Conservation (phyloP, 2,329 filamentous ascomycete genomes). For the Pseudogymnoascus destructans region DNA sequence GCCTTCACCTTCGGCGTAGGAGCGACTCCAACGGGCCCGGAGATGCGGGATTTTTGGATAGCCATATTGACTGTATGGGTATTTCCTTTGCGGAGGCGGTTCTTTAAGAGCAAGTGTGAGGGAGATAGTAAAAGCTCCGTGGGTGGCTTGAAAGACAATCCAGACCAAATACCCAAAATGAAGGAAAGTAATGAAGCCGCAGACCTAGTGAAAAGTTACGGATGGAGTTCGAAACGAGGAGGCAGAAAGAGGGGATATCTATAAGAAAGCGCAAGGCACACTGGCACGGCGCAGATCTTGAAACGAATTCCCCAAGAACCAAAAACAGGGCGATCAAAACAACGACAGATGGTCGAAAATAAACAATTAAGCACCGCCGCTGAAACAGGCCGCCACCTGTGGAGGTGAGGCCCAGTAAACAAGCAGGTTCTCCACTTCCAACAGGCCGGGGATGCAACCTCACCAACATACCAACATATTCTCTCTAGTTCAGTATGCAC, state of each 20-base stretch:
- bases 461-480: background rate
- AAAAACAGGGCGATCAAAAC: background rate
- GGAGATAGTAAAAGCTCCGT: background rate
- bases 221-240: background rate
- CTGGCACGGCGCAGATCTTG: background rate
- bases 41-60: slow-evolving; percentile 40
- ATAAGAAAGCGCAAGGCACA: background rate
- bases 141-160: background rate
- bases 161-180: slow-evolving; percentile 3
- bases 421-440: background rate
- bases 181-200: slow-evolving; percentile 4
- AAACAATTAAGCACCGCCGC: slow-evolving; percentile 4
- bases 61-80: slow-evolving; percentile 16
- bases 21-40: slow-evolving; percentile 50
- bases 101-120: background rate
- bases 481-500: background rate
- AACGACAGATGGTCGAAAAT: background rate
- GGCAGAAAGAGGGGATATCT: background rate
- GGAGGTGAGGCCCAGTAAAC: background rate
- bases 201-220: slow-evolving; percentile 1
- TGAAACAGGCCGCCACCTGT: slow-evolving; percentile 1
- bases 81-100: background rate
- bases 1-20: slow-evolving; percentile 41
- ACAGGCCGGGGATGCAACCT: background rate
- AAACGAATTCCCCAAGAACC: slow-evolving; percentile 5